Base-by-base conservation (phyloP, 2,329 filamentous ascomycete species). In the Paraphaeosphaeria sporulosa region DNA sequence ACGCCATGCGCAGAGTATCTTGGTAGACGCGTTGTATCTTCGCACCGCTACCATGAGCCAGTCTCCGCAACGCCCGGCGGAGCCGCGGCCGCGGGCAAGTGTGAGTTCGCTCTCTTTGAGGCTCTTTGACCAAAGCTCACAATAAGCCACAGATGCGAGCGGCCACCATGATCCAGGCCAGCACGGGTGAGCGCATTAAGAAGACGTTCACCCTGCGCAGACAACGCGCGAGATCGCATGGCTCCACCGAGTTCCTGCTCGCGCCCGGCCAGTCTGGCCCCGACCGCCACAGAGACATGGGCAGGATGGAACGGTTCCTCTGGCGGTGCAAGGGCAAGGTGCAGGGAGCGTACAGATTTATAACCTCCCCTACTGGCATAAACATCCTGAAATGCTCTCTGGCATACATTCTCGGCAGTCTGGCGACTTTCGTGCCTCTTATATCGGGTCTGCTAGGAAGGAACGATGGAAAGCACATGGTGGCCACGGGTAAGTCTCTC, bases 381-480 rank as follows among this genome's bases (percentile, higher is more conserved):
- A 90, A 89, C 42, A 91, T 97, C 55, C 81, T 97, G 71, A 97
- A 97, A 79, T 97, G 93, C 81, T 94, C 93, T 34, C 79, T 97
- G 62, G 94, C 94, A 47, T 97, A 97, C 79, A 81, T 96, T 4
- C 79, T 97, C 36, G 94, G 92, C 19, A 96, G 92, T 67, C 82
- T 96, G 77, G 93, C 90, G 38, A 97, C 94, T 0, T 95, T 97
- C 70, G 89, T 92, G 63, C 86, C 89, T 2, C 85, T 86, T 2
- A 83, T 97, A 58, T 89, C 93, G 17, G 81, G 84, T 8, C 86
- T 93, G 58, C 82, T 97, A 17, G 94, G 94, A 12, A 85, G 89
- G 64, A 90, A 93, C 72, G 94, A 97, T 78, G 93, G 93, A 53
- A 97, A 97, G 74, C 94, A 97, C 78, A 89, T 97, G 72, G 93